These are phyloP conservation scores for Sideroxylon spinosum DNA, from an alignment of 179 eudicot species.

Conservation along the genomic window DNA sequence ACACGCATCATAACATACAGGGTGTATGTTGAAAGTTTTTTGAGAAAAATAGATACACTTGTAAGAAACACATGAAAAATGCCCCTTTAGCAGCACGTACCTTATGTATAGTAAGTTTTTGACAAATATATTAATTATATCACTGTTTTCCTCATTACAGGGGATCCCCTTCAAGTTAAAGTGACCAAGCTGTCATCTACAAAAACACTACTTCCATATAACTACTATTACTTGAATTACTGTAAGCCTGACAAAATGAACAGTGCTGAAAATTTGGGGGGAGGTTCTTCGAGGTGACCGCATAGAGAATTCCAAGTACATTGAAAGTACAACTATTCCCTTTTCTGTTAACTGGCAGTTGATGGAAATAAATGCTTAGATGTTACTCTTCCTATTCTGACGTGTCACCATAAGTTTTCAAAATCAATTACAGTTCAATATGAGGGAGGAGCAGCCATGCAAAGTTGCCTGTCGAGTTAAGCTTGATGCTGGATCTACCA, in stretches of 20 bases:
- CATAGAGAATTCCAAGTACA: slow-evolving; percentile 68
- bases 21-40: too few relatives aligned
- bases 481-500: slow-evolving; percentile 51
- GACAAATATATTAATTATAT: background rate
- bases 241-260: slow-evolving; percentile 59
- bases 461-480: slow-evolving; percentile 48
- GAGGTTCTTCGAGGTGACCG: slow-evolving; percentile 86
- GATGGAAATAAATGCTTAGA: background rate
- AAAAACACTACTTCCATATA: slow-evolving; percentile 53
- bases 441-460: slow-evolving; percentile 66
- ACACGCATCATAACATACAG: too few relatives aligned
- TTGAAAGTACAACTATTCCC: slow-evolving; percentile 31
- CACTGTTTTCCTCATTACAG: slow-evolving; percentile 24
- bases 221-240: slow-evolving; percentile 58
- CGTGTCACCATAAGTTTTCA: slow-evolving; percentile 2
- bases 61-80: too few relatives aligned
- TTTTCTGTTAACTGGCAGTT: background rate
- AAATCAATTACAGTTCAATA: slow-evolving; percentile 44
- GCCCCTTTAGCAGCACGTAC: too few relatives aligned
- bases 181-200: slow-evolving; percentile 62
- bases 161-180: slow-evolving; percentile 60
- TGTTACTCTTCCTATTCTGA: too few relatives aligned
- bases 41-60: too few relatives aligned
- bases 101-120: too few relatives aligned
- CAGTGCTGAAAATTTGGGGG: slow-evolving; percentile 79